Evolutionary conservation across 768 basidiomycete genomes (phyloP).

Genomic region (Naematelia encephala): DNA sequence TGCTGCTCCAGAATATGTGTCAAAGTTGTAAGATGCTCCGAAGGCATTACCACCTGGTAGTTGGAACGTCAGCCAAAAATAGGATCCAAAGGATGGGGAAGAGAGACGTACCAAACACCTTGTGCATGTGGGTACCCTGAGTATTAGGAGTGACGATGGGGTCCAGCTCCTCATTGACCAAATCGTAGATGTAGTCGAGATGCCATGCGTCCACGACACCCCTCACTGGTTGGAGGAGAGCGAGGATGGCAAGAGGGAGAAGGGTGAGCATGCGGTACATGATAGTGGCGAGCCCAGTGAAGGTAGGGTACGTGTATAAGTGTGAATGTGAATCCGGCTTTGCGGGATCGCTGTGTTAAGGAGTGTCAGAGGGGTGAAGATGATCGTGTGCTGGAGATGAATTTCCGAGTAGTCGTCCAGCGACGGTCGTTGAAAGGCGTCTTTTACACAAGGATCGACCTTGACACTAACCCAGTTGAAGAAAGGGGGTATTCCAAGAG

Average conservation of each 20-base stretch:
- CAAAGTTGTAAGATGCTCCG: constrained; percentile 38
- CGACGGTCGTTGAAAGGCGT: neutral
- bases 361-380: neutral
- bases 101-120: constrained; percentile 20
- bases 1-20: constrained; percentile 16
- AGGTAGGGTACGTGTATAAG: neutral
- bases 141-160: constrained; percentile 41
- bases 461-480: neutral
- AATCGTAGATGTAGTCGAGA: constrained; percentile 23
- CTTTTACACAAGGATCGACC: neutral
- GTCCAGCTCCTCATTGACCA: constrained; percentile 42
- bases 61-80: neutral
- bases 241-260: neutral
- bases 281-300: neutral
- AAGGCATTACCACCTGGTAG: constrained; percentile 31
- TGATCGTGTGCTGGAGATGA: neutral
- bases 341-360: neutral
- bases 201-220: constrained; percentile 30
- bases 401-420: neutral
- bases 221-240: neutral
- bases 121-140: constrained; percentile 39
- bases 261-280: neutral
- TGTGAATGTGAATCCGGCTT: neutral
- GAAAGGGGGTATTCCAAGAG: neutral
- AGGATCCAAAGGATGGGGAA: too few relatives aligned